Percentiles rank a stretch among this genome's conserved stretches.
These are phyloP conservation scores for Fusarium nanum DNA, from an alignment of 2,329 filamentous ascomycete species.

Conservation along the genomic window DNA sequence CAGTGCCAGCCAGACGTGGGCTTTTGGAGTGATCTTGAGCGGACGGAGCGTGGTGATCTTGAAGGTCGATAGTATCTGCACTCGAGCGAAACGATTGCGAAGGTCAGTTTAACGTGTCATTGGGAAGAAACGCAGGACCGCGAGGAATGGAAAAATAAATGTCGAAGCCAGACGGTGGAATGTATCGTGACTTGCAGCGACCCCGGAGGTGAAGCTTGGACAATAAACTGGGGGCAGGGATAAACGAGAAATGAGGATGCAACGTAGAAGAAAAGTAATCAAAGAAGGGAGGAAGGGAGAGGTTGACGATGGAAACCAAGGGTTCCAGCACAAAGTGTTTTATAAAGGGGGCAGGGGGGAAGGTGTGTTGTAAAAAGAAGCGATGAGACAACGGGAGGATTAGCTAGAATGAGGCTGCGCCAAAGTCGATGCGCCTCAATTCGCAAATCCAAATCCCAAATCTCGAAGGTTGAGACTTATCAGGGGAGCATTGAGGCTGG, in stretches of 20 bases:
- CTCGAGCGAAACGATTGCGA: conserved; percentile 18
- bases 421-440: conserved; percentile 23
- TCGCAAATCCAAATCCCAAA: conserved; percentile 5
- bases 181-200: conserved; percentile 41
- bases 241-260: conserved; percentile 37
- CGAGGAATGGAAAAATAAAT: conserved; percentile 33
- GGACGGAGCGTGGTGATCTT: conserved; percentile 83
- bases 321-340: conserved; percentile 25
- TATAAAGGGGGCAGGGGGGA: conserved; percentile 28
- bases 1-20: conserved; percentile 46
- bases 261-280: conserved; percentile 34
- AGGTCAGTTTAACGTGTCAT: conserved; percentile 37
- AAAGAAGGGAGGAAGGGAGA: conserved; percentile 36
- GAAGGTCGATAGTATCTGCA: conserved; percentile 92
- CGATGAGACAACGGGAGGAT: conserved; percentile 17
- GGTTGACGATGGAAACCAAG: conserved; percentile 24
- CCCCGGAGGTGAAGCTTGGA: conserved; percentile 39
- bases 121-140: conserved; percentile 18
- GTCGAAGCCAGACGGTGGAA: conserved; percentile 43
- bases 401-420: conserved; percentile 34
- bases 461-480: conserved; percentile 14
- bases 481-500: conserved; percentile 15
- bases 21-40: conserved; percentile 78
- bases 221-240: conserved; percentile 35
- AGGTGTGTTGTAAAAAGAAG: conserved; percentile 22